Evolutionary conservation across 352 stramenopile species (phyloP).

Genomic region (Phytopythium helicoides): DNA sequence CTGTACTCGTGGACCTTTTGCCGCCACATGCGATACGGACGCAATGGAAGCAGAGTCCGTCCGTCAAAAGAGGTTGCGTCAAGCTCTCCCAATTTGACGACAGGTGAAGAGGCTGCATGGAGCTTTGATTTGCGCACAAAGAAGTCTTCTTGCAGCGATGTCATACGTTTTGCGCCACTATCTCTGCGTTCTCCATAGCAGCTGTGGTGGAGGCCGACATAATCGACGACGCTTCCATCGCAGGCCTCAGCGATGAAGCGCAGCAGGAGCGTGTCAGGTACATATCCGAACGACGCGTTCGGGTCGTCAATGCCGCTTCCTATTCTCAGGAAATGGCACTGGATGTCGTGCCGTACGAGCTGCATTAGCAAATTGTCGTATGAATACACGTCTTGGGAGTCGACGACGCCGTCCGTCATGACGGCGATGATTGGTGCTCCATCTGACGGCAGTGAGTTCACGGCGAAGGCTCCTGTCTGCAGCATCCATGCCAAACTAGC

Average conservation of each 20-base stretch:
- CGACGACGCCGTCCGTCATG: constrained; percentile 83
- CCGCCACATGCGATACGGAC: constrained; percentile 83
- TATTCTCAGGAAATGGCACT: constrained; percentile 81
- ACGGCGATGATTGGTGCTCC: constrained; percentile 80
- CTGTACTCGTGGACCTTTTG: constrained; percentile 89
- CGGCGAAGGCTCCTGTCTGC: constrained; percentile 84
- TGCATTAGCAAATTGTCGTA: constrained; percentile 90
- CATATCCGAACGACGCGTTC: constrained; percentile 79
- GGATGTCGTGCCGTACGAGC: constrained; percentile 84
- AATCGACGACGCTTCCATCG: constrained; percentile 66
- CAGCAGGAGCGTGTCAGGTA: constrained; percentile 78
- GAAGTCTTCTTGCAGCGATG: constrained; percentile 47
- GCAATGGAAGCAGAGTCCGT: constrained; percentile 54
- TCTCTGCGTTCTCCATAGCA: constrained; percentile 35
- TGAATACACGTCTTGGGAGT: constrained; percentile 67
- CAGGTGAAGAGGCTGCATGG: constrained; percentile 58
- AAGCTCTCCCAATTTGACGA: constrained; percentile 66
- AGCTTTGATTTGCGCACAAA: constrained; percentile 71
- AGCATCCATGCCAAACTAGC: constrained; percentile 74
- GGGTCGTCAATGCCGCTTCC: constrained; percentile 50
- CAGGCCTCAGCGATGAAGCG: constrained; percentile 75
- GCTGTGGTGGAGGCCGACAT: constrained; percentile 49
- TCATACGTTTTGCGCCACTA: constrained; percentile 51
- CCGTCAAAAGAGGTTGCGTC: constrained; percentile 74
- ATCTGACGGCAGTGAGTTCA: constrained; percentile 80